phyloP scores from a whole-genome alignment of 2,329 filamentous ascomycete genomes.

The Dichotomopilus funicola region DNA sequence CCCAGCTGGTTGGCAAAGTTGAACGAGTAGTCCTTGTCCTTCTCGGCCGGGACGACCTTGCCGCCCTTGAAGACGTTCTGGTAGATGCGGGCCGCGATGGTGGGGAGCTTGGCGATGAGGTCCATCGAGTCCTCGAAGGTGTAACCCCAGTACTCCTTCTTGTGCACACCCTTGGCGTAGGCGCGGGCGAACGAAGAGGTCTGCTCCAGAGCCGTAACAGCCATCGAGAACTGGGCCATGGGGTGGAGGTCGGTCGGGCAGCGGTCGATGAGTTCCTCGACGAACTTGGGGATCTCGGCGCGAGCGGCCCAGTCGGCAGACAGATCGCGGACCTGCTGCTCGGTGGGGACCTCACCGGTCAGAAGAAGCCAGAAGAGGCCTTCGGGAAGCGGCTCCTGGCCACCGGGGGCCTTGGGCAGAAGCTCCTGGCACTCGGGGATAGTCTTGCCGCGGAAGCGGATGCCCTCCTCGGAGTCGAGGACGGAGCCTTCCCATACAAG shows the following conservation, averaged over 20 bases:
- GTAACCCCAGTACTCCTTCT: conserved; percentile 99
- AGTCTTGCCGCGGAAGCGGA: conserved; percentile 98
- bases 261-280: conserved; percentile 99
- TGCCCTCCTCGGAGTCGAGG: conserved; percentile 96
- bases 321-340: conserved; percentile 97
- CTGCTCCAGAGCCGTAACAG: conserved; percentile 96
- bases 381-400: conserved; percentile 94
- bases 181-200: conserved; percentile 97
- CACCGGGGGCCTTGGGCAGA: conserved; percentile 93
- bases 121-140: conserved; percentile 99
- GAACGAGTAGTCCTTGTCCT: conserved; percentile 99
- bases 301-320: conserved; percentile 98
- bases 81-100: conserved; percentile 97
- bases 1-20: conserved; percentile 99
- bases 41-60: conserved; percentile 91
- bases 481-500: conserved; percentile 99
- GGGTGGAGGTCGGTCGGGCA: conserved; percentile 98
- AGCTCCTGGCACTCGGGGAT: conserved; percentile 98
- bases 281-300: conserved; percentile 93
- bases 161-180: conserved; percentile 98
- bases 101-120: conserved; percentile 98
- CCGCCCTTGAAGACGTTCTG: conserved; percentile 99
- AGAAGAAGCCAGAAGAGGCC: conserved; percentile 99
- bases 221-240: conserved; percentile 98
- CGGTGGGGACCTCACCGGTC: conserved; percentile 93